A percentile compares a stretch with the other conserved stretches of the same genome.
These are phyloP conservation scores for Nannochloropsis granulata DNA, from an alignment of 108 stramenopile species.

Conservation along the genomic window DNA sequence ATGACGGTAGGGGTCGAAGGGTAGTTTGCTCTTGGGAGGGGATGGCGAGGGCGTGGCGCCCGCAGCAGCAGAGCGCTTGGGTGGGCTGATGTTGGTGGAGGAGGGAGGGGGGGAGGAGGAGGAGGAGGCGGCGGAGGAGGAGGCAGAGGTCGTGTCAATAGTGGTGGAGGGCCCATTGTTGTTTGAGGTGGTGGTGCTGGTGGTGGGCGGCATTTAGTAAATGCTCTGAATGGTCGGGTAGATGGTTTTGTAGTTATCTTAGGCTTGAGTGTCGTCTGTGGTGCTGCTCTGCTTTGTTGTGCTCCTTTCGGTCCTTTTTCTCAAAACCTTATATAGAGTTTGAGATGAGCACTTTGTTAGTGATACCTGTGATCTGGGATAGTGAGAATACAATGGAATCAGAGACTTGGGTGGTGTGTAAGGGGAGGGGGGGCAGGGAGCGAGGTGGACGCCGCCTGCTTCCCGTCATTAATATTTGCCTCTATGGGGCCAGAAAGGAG, in stretches of 20 bases:
- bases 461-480: too few species aligned
- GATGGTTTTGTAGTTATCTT: neutral
- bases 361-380: too few species aligned
- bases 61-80: neutral
- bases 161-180: neutral
- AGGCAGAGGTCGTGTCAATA: neutral
- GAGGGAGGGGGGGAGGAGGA: neutral
- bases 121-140: neutral
- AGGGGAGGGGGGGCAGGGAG: too few species aligned
- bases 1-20: neutral
- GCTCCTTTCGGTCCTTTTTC: neutral
- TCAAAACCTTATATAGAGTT: neutral
- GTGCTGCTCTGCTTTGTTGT: neutral
- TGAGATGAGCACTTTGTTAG: too few species aligned
- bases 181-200: neutral
- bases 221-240: neutral
- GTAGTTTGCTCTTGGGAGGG: neutral
- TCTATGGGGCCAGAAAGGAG: too few species aligned
- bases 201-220: neutral
- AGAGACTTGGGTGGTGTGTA: too few species aligned
- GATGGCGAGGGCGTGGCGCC: neutral
- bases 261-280: neutral
- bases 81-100: neutral
- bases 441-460: too few species aligned
- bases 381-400: too few species aligned